Evolutionary conservation across 2,329 filamentous ascomycete genomes (phyloP).

Genomic region (Clarireedia monteithiana): DNA sequence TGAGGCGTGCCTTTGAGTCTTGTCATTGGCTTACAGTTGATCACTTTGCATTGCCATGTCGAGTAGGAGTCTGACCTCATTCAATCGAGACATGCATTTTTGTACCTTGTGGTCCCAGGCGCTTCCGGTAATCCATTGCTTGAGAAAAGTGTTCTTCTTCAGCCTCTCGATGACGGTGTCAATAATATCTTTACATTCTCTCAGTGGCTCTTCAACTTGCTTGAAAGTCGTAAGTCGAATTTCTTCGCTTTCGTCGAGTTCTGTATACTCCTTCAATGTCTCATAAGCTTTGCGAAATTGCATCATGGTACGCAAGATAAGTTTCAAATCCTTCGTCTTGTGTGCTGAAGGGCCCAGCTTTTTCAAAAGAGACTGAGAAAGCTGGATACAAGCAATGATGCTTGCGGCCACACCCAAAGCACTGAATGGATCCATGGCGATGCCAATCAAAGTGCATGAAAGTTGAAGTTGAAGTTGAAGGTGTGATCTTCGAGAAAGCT

Average conservation of each 20-base stretch:
- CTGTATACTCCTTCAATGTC: neutral
- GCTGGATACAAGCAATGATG: neutral
- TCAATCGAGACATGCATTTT: neutral
- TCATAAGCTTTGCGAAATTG: neutral
- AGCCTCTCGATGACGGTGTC: neutral
- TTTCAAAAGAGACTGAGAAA: neutral
- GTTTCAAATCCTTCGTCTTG: neutral
- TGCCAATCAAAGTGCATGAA: too few relatives aligned
- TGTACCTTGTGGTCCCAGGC: neutral
- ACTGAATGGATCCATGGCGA: neutral
- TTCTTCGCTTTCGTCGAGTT: neutral
- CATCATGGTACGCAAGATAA: neutral
- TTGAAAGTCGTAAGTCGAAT: neutral
- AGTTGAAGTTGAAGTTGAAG: too few relatives aligned
- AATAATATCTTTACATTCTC: neutral
- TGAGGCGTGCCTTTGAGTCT: neutral
- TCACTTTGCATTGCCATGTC: neutral
- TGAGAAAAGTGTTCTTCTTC: neutral
- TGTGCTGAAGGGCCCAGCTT: neutral
- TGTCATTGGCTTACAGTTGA: neutral
- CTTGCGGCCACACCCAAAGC: neutral
- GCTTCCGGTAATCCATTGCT: neutral
- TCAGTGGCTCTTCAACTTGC: neutral
- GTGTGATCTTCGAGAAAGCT: too few relatives aligned
- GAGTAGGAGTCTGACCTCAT: neutral